Evolutionary conservation across 768 basidiomycete species (phyloP), one percentile per base, ranked within the genome.

Genomic region (Solioccasus polychromus): DNA sequence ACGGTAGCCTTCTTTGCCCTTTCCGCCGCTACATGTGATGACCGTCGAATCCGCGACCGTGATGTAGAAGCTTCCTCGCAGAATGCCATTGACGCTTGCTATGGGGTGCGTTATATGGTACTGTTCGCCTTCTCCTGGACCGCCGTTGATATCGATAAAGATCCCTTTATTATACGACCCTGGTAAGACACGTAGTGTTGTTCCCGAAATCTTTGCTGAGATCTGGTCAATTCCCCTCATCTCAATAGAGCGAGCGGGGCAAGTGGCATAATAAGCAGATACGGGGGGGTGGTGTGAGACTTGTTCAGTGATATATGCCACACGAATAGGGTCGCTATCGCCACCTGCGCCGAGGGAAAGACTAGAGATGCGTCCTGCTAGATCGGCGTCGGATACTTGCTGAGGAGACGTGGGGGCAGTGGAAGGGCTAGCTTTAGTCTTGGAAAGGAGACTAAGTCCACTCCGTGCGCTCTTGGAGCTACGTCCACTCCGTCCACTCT

Each of bases 211-310:
- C 63, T 87, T 90, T 14, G 94, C 96, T 2, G 84, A 76, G 53
- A 99, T 93, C 69, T 99, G 95, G 70, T 99, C 95, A 46, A 92
- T 74, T 4, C 93, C 95, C 15, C 68, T 68, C 62, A 88, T 73
- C 51, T 88, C 83, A 32, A 94, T 60, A 24, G 79, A 78, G 20
- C 82, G 79, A 32, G 79, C 70, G 0, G 93, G 91, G 64, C 90
- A 94, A 4, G 70, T 51, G 7, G 87, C 90, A 51, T 82, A 83
- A 60, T 83, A 95, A 1, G 88, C 83, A 1, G 92, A 95, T 24
- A 97, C 80, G 3, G 96, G 96, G 0, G 96, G 96, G 59, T 99
- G 96, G 68, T 99, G 96, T 2, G 90, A 96, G 37, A 97, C 83
- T 67, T 96, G 94, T 64, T 96, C 94, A 12, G 92, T 95, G 37